Conservation (phyloP, 495 filamentous ascomycete genomes). For the Pyrenula massariospora region DNA sequence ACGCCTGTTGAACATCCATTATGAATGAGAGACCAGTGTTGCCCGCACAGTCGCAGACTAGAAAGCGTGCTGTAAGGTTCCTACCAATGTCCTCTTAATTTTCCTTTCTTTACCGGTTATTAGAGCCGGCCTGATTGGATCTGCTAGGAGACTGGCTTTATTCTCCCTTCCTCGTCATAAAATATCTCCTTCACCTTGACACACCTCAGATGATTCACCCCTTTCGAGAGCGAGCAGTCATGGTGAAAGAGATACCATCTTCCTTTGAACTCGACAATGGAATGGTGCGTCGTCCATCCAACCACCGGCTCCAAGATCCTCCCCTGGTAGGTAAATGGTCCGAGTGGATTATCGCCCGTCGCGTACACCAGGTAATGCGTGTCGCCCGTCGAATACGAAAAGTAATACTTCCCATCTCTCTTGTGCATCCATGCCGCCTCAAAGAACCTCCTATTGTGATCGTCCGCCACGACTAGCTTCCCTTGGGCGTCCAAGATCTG, state of each 20-base stretch:
- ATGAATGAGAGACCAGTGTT: no score
- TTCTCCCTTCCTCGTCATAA: constrained; percentile 52
- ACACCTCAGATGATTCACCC: constrained; percentile 52
- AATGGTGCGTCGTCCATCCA: constrained; percentile 73
- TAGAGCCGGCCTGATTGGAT: no score
- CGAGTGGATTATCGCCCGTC: constrained; percentile 43
- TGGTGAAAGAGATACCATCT: constrained; percentile 66
- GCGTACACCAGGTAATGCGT: constrained; percentile 62
- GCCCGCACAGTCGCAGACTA: no score
- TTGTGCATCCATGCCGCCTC: constrained; percentile 68
- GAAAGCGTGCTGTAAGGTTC: no score
- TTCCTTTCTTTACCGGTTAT: no score
- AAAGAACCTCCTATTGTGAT: constrained; percentile 66
- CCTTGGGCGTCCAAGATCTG: constrained; percentile 48
- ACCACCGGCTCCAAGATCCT: constrained; percentile 61
- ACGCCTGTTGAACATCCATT: no score
- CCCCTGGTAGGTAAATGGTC: constrained; percentile 60
- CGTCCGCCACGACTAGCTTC: constrained; percentile 43
- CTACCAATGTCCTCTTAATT: no score
- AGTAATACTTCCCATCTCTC: constrained; percentile 56
- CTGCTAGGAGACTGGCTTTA: constrained; percentile 13
- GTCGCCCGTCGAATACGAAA: constrained; percentile 65
- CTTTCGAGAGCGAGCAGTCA: constrained; percentile 50
- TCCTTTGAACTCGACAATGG: constrained; percentile 58
- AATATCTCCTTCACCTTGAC: constrained; percentile 64